Percentiles rank a stretch among this genome's conserved stretches.
Evolutionary conservation across 371 early-diverging fungal genomes (phyloP).

Genomic region (Rhizoclosmatium hyalinum): DNA sequence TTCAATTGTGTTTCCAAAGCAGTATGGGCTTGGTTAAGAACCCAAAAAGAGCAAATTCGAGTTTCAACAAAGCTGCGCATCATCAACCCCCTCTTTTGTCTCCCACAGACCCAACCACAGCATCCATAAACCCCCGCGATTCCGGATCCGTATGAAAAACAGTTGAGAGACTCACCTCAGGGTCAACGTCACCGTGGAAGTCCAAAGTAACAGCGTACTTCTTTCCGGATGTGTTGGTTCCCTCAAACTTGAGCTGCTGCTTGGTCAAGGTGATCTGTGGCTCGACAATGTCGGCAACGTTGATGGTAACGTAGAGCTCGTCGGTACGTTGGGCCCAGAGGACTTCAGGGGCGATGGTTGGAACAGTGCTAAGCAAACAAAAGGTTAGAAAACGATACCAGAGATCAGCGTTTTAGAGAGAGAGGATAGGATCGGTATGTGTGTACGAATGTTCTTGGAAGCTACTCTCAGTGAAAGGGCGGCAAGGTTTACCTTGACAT

Average conservation of each 20-base stretch:
- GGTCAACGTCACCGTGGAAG: conserved; percentile 74
- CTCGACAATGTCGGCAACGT: conserved; percentile 74
- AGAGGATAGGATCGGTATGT: background rate
- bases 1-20: too few species aligned
- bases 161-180: conserved; percentile 59
- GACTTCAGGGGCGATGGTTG: conserved; percentile 69
- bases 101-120: background rate
- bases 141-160: background rate
- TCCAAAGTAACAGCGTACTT: conserved; percentile 79
- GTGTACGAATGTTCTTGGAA: background rate
- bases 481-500: too few species aligned
- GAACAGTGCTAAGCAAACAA: background rate
- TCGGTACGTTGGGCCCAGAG: conserved; percentile 93
- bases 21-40: too few species aligned
- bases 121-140: too few species aligned
- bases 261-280: conserved; percentile 65
- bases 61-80: background rate
- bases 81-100: background rate
- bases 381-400: background rate
- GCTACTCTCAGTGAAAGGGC: too few species aligned
- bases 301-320: conserved; percentile 84
- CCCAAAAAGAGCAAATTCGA: background rate
- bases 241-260: conserved; percentile 70
- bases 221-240: conserved; percentile 61
- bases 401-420: conserved; percentile 8